phyloP scores from a whole-genome alignment of 2,329 filamentous ascomycete genomes.

The Trichoderma polysporum region DNA sequence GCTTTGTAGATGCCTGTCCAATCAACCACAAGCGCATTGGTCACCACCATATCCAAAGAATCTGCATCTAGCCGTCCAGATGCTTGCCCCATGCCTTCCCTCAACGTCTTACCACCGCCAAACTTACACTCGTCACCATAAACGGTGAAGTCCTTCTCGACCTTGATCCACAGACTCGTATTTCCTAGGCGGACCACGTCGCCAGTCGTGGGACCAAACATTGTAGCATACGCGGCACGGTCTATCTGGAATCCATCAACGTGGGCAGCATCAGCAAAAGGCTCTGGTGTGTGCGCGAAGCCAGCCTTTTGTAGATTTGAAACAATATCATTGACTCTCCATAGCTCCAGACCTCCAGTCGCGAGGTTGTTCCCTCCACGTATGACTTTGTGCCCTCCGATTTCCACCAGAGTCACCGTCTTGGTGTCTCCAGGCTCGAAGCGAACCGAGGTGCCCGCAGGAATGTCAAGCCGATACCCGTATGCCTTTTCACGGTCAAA shows the following conservation, averaged over 20 bases:
- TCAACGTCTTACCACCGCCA: constrained; percentile 87
- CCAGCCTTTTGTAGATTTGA: constrained; percentile 66
- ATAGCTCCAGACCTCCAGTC: constrained; percentile 66
- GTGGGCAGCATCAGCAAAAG: constrained; percentile 50
- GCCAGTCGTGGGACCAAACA: constrained; percentile 92
- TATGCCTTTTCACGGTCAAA: constrained; percentile 84
- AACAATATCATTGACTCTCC: constrained; percentile 64
- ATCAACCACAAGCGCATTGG: constrained; percentile 87
- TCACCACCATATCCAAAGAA: constrained; percentile 79
- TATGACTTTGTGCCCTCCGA: constrained; percentile 77
- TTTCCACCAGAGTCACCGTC: constrained; percentile 86
- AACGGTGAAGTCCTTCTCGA: constrained; percentile 79
- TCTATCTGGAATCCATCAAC: constrained; percentile 70
- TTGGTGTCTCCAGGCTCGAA: constrained; percentile 94
- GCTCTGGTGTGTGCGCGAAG: constrained; percentile 75
- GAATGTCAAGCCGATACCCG: constrained; percentile 83
- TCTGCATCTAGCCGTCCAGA: constrained; percentile 71
- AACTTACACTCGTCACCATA: constrained; percentile 96
- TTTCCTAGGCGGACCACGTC: constrained; percentile 78
- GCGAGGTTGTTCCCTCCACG: constrained; percentile 81
- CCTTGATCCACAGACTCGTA: constrained; percentile 86
- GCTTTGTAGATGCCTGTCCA: constrained; percentile 94
- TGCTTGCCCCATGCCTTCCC: constrained; percentile 95
- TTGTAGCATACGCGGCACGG: constrained; percentile 73
- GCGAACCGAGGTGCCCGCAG: constrained; percentile 85